phyloP scores from a whole-genome alignment of 2,329 filamentous ascomycete genomes.

The Madurella fahalii region DNA sequence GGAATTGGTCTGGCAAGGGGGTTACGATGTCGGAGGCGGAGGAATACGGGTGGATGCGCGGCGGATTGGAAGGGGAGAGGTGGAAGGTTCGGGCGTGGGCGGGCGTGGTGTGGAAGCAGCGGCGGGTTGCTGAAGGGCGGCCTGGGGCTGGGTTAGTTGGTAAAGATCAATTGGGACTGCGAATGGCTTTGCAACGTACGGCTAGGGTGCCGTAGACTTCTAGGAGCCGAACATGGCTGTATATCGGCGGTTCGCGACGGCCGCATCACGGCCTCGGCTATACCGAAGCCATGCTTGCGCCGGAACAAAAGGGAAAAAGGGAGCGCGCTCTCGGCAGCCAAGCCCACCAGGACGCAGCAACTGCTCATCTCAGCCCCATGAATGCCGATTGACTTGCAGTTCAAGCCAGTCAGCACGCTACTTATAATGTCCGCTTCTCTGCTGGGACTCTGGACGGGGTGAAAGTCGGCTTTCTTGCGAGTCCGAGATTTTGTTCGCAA shows the following conservation, averaged over 20 bases:
- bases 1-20: conserved; percentile 41
- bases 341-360: conserved; percentile 29
- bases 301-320: neutral
- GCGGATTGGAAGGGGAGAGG: conserved; percentile 29
- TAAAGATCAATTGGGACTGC: neutral
- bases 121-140: neutral
- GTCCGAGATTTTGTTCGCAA: conserved; percentile 16
- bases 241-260: neutral
- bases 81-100: conserved; percentile 13
- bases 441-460: neutral
- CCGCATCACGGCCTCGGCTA: conserved; percentile 3
- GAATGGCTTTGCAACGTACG: neutral
- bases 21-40: conserved; percentile 1
- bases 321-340: conserved; percentile 26
- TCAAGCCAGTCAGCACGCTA: conserved; percentile 1
- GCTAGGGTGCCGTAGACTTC: neutral
- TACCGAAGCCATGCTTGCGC: conserved; percentile 6
- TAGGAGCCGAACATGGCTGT: neutral
- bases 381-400: conserved; percentile 12
- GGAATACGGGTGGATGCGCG: conserved; percentile 34
- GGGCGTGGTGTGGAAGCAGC: conserved; percentile 9
- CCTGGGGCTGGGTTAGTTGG: neutral
- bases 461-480: neutral
- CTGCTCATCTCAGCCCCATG: conserved; percentile 33
- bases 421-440: neutral